Evolutionary conservation across 192 early-diverging fungal genomes (phyloP), one percentile per base, ranked within the genome.

Genomic region (Coemansia sp.): DNA sequence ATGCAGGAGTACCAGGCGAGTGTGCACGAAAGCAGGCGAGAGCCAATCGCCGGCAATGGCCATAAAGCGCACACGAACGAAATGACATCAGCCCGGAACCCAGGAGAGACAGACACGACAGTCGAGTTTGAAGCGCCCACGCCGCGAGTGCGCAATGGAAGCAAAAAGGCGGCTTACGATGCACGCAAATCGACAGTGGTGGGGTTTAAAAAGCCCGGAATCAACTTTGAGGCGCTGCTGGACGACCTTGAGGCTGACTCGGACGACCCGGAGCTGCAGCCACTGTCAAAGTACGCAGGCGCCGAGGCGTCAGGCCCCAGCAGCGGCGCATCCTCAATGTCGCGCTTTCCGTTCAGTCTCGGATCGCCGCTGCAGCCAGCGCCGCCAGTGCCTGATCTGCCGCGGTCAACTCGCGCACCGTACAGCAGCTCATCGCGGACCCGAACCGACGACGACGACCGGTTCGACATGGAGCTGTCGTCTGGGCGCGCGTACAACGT

Each of bases 1-100:
- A 72, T 89, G 57, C 62, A 67, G n/a, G 75, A 75, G 32, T 85
- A 83, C 60, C 67, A 69, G 35, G 29, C 79, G 38, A 64, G 39
- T 29, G 14, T 7, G 4, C 25, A 24, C 9, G 48, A 49, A n/a
- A 17, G 12, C n/a, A 19, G 48, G 17, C 48, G 7, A n/a, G n/a
- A n/a, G 48, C 7, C 48, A 19, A 19, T 19, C 17, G 48, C 48
- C 7, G 6, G 17, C 48, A 49, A 49, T 49, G 48, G 48, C 48
- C n/a, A 17, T 19, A 24, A 17, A 35, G 32, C 56, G 15, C 41
- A 45, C 41, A 15, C 14, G 14, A n/a, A 45, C 15, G 15, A 2
- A 45, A 45, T 15, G 41, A n/a, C 41, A n/a, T 12, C 14, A 12
- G 41, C 3, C 41, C 41, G 15, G 11, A n/a, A n/a, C 41, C 41